Conservation (phyloP, 73 alveolate species). For the Paramecium sexaurelia region DNA sequence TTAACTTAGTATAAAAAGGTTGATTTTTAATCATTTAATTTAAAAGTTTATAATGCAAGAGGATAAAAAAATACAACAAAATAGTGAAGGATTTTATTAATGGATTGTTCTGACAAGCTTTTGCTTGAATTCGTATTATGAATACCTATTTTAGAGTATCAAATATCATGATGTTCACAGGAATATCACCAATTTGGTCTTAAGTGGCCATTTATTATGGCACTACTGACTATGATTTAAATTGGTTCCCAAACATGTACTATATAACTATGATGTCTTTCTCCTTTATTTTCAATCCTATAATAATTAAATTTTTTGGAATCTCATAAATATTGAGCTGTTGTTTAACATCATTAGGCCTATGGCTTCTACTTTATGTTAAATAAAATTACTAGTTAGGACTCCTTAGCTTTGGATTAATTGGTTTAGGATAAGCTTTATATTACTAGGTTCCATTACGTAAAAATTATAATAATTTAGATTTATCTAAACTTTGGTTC, state of each 20-base stretch:
- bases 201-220: not conserved
- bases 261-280: not conserved
- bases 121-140: not conserved
- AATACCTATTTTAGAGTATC: not conserved
- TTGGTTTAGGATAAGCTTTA: not conserved
- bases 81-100: not conserved
- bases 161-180: conserved; percentile 9
- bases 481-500: conserved; percentile 9
- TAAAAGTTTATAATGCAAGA: not conserved
- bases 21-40: not conserved
- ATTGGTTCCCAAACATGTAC: conserved; percentile 27
- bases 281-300: not conserved
- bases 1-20: not conserved
- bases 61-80: not conserved
- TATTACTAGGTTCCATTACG: not conserved
- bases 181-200: conserved; percentile 30
- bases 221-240: not conserved
- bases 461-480: not conserved
- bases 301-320: not conserved
- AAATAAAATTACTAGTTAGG: not conserved
- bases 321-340: not conserved
- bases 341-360: not conserved
- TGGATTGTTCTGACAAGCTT: not conserved
- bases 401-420: not conserved
- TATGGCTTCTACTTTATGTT: not conserved